phyloP scores from a whole-genome alignment of 768 basidiomycete species.

The Dentipellis sp. region DNA sequence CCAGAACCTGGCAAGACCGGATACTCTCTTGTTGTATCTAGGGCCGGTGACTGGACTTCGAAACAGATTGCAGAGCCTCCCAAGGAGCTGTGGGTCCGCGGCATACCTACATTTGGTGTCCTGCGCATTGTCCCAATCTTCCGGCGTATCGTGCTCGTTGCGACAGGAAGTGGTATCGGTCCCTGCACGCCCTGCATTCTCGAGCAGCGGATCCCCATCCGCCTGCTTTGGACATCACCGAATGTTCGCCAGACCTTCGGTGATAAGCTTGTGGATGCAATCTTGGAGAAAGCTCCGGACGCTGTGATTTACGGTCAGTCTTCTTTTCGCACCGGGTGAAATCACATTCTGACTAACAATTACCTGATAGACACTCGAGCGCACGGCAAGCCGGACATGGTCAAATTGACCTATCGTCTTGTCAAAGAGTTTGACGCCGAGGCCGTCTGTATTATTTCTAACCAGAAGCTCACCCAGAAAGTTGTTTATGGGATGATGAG shows the following conservation, averaged over 20 bases:
- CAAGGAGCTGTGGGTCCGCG: slow-evolving; percentile 46
- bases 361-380: slow-evolving; percentile 22
- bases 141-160: slow-evolving; percentile 46
- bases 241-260: slow-evolving; percentile 55
- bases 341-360: not conserved
- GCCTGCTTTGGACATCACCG: slow-evolving; percentile 55
- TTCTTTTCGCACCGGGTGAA: not conserved
- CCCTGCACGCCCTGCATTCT: slow-evolving; percentile 51
- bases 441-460: slow-evolving; percentile 51
- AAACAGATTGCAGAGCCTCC: slow-evolving; percentile 47
- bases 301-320: slow-evolving; percentile 47
- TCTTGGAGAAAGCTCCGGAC: slow-evolving; percentile 43
- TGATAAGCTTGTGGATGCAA: slow-evolving; percentile 46
- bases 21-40: slow-evolving; percentile 48
- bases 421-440: slow-evolving; percentile 29
- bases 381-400: slow-evolving; percentile 28
- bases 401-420: slow-evolving; percentile 26
- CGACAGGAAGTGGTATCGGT: slow-evolving; percentile 50
- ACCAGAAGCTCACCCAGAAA: slow-evolving; percentile 46
- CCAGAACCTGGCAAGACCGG: slow-evolving; percentile 27
- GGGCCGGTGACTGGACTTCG: slow-evolving; percentile 52
- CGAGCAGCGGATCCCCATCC: slow-evolving; percentile 40
- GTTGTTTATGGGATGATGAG: slow-evolving; percentile 54
- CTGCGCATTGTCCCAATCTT: slow-evolving; percentile 46
- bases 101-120: slow-evolving; percentile 46